These are phyloP conservation scores for Protomyces macrosporus DNA, from an alignment of 1,139 yeast species.

Conservation along the genomic window DNA sequence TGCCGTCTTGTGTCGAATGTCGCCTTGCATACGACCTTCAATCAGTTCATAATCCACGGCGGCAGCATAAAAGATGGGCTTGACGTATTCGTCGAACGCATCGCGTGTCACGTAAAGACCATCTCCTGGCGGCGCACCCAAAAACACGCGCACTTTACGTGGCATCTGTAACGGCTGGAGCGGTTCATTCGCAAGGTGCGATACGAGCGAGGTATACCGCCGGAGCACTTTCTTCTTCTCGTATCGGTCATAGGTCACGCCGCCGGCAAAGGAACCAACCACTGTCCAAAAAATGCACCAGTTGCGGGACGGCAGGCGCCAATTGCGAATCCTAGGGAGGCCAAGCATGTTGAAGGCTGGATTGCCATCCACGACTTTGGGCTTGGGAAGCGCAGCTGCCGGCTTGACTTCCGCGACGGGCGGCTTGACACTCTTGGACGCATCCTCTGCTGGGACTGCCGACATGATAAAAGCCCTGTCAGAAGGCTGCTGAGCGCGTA, in stretches of 20 bases:
- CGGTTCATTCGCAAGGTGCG: constrained; percentile 45
- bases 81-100: constrained; percentile 72
- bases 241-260: constrained; percentile 69
- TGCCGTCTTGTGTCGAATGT: constrained; percentile 74
- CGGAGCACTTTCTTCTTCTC: constrained; percentile 63
- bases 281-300: constrained; percentile 89
- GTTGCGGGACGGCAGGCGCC: constrained; percentile 70
- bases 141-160: constrained; percentile 70
- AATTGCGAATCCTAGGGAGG: constrained; percentile 32
- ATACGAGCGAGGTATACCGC: constrained; percentile 61
- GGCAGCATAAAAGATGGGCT: constrained; percentile 75
- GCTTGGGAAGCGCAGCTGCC: not conserved
- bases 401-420: not conserved
- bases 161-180: constrained; percentile 51
- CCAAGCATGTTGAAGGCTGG: constrained; percentile 91
- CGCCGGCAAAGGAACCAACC: constrained; percentile 60
- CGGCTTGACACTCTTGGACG: not conserved
- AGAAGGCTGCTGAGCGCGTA: not conserved
- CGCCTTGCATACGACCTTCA: constrained; percentile 75
- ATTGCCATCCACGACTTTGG: constrained; percentile 40
- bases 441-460: not conserved
- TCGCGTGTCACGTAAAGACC: constrained; percentile 69
- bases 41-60: constrained; percentile 82
- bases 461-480: not conserved
- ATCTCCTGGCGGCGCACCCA: constrained; percentile 96